Evolutionary conservation across 495 filamentous ascomycete genomes (phyloP).

Genomic region (Neurospora sp.): DNA sequence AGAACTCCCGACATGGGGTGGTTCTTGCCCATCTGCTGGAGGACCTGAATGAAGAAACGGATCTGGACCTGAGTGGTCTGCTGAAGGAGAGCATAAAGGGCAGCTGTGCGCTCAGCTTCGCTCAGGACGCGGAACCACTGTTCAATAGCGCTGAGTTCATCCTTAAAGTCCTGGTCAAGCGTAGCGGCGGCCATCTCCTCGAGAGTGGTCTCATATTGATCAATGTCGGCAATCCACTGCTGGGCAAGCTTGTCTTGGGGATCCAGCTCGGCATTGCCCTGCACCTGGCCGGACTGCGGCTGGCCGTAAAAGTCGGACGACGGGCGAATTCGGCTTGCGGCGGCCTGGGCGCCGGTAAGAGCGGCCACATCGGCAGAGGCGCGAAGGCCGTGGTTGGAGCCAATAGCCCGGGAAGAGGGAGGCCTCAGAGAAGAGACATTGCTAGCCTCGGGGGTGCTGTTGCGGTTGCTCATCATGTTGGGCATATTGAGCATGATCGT

Average conservation of each 20-base stretch:
- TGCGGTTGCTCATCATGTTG: constrained; percentile 77
- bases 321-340: constrained; percentile 77
- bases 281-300: constrained; percentile 51
- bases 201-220: constrained; percentile 92
- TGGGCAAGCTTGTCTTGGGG: constrained; percentile 86
- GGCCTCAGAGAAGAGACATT: constrained; percentile 79
- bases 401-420: constrained; percentile 72
- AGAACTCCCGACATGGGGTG: constrained; percentile 96
- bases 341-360: constrained; percentile 56
- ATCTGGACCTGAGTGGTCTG: constrained; percentile 99
- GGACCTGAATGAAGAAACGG: constrained; percentile 95
- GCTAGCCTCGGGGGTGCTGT: constrained; percentile 88
- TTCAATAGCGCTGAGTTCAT: constrained; percentile 96
- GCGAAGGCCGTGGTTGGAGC: constrained; percentile 74
- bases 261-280: constrained; percentile 54
- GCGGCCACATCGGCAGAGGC: constrained; percentile 96
- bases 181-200: constrained; percentile 99
- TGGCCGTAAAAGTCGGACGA: constrained; percentile 91
- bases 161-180: constrained; percentile 97
- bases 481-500: constrained; percentile 48
- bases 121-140: constrained; percentile 98
- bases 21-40: constrained; percentile 96
- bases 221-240: constrained; percentile 98
- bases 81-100: constrained; percentile 88
- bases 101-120: constrained; percentile 91